Evolutionary conservation across 257 asterid genomes (phyloP), one percentile per base, ranked within the genome.

Genomic region (Jacaranda mimosifolia): DNA sequence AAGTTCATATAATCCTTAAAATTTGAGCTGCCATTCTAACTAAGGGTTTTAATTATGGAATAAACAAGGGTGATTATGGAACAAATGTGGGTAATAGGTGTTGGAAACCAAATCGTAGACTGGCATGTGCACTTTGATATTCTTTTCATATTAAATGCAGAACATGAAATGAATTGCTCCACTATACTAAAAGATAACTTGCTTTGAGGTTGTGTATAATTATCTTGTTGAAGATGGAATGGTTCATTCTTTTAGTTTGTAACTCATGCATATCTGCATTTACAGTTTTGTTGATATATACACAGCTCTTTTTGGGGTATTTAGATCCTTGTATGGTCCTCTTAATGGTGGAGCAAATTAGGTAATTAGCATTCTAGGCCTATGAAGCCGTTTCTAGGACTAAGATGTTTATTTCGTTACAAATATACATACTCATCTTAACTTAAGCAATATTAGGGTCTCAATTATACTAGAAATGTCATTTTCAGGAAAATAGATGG

Each of bases 341-440:
- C 98, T 95, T 80, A 98, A 95, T 82, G 99, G 99, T 83, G 99
- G 99, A 79, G 99, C 99, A 8, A 95, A 93, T 78, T 98, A 95
- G 97, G 99, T 95, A 90, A 17, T 17, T 43, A 6, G 18, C 69
- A 51, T 40, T 57, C 48, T 63, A 66, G 56, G 38, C 48, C 42
- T 65, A 4, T 53, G 63, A 52, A 78, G 77, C 63, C 51, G 77
- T 70, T 40, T 5, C 39, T 56, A 39, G 26, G 63, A 71, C n/a
- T n/a, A n/a, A n/a, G n/a, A n/a, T n/a, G n/a, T n/a, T n/a, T n/a
- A n/a, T n/a, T n/a, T n/a, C n/a, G n/a, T n/a, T n/a, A n/a, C n/a
- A n/a, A n/a, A n/a, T n/a, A n/a, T n/a, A n/a, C n/a, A n/a, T n/a
- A n/a, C n/a, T n/a, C n/a, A n/a, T n/a, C n/a, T n/a, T n/a, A n/a